These are phyloP conservation scores for Jatropha podagrica DNA, from an alignment of 441 rosid species.

Conservation along the genomic window DNA sequence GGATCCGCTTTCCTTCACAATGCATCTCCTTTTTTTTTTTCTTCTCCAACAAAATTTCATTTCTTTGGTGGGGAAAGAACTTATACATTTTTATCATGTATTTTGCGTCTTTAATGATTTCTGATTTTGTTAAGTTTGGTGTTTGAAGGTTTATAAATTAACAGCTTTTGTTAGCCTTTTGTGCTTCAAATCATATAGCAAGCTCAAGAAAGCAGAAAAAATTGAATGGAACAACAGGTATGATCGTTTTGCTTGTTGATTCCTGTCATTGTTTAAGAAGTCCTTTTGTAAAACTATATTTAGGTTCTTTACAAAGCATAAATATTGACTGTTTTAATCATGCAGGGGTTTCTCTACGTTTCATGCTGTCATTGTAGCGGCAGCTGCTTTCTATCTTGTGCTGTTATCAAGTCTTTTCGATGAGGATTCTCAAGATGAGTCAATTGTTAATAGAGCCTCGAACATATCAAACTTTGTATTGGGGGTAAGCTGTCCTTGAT, in stretches of 20 bases:
- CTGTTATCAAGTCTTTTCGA: conserved; percentile 56
- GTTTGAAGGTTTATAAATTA: conserved; percentile 62
- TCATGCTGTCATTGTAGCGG: conserved; percentile 65
- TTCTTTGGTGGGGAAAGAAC: not conserved
- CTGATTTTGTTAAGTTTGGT: conserved; percentile 13
- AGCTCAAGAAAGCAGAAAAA: conserved; percentile 47
- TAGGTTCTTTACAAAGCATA: not conserved
- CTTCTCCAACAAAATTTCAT: not conserved
- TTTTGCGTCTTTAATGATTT: conserved; percentile 3
- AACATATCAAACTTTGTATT: conserved; percentile 46
- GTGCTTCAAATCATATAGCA: conserved; percentile 53
- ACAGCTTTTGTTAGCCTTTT: conserved; percentile 50
- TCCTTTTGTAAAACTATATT: not conserved
- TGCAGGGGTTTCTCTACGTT: conserved; percentile 84
- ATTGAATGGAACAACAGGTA: conserved; percentile 91
- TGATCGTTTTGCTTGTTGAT: not conserved
- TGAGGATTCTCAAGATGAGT: conserved; percentile 48
- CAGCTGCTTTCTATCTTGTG: conserved; percentile 62
- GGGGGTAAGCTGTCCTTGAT: conserved; percentile 49
- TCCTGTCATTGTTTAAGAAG: not conserved
- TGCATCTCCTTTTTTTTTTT: not conserved
- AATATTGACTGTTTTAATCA: conserved; percentile 13
- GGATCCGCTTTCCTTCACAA: not conserved
- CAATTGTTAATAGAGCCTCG: conserved; percentile 51
- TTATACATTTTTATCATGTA: not conserved